These are phyloP conservation scores for Pezizomycotina sp. DNA, from an alignment of 2,329 filamentous ascomycete species.

Conservation along the genomic window DNA sequence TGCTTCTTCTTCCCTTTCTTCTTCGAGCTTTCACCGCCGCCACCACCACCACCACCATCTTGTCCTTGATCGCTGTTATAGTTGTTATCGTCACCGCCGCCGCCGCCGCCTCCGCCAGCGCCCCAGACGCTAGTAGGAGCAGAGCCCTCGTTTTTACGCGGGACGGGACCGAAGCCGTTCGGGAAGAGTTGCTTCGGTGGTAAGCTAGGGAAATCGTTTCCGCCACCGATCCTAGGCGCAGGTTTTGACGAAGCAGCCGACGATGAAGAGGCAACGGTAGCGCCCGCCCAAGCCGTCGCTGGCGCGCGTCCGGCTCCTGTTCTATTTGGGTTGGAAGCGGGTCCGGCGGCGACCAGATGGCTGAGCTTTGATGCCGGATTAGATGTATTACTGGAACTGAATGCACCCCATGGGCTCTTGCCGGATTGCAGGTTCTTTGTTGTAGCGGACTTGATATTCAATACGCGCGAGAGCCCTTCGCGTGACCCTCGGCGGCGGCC, in stretches of 20 bases:
- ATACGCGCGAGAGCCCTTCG: conserved; percentile 41
- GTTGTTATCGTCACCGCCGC: conserved; percentile 21
- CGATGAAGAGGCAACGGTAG: conserved; percentile 42
- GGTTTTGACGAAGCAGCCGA: conserved; percentile 33
- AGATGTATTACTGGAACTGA: conserved; percentile 30
- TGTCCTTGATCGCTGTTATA: no score
- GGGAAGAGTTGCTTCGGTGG: conserved; percentile 19
- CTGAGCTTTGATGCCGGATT: conserved; percentile 26
- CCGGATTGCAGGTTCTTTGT: conserved; percentile 44
- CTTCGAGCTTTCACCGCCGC: conserved; percentile 24
- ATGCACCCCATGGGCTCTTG: conserved; percentile 42
- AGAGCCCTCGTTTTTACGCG: conserved; percentile 18
- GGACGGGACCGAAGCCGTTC: conserved; percentile 19
- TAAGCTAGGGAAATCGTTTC: conserved; percentile 32
- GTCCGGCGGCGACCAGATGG: conserved; percentile 6
- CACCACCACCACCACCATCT: conserved; percentile 20
- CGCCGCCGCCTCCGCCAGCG: conserved; percentile 9
- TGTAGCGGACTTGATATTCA: conserved; percentile 53
- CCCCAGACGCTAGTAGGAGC: conserved; percentile 24
- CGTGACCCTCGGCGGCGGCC: conserved; percentile 36
- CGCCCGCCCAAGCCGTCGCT: conserved; percentile 21
- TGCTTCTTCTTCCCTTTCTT: conserved; percentile 30
- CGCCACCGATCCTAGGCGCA: conserved; percentile 33
- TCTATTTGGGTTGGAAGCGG: conserved; percentile 11
- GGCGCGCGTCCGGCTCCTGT: conserved; percentile 20